Percentiles rank a stretch among this genome's conserved stretches.
These are phyloP conservation scores for Tylopilus sp. DNA, from an alignment of 768 basidiomycete genomes.

Conservation along the genomic window DNA sequence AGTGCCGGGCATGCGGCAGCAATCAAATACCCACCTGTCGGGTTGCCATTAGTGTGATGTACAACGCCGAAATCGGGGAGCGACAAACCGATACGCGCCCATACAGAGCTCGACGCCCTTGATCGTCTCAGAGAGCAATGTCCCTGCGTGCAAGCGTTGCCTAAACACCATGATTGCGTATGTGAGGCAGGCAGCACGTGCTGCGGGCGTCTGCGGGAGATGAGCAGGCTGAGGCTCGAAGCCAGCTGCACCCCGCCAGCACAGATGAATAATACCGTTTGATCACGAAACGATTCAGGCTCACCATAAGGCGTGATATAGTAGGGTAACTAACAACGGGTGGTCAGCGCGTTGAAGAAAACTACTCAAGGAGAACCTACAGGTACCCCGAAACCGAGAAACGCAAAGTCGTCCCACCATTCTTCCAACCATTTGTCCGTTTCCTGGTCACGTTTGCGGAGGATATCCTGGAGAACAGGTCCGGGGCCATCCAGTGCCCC, in stretches of 20 bases:
- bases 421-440: too few relatives aligned
- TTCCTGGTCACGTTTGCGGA: slow-evolving; percentile 52
- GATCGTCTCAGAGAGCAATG: slow-evolving; percentile 57
- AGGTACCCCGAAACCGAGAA: slow-evolving; percentile 82
- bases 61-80: neutral
- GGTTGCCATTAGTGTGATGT: neutral
- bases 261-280: slow-evolving; percentile 4
- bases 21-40: slow-evolving; percentile 87
- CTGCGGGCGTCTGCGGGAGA: slow-evolving; percentile 51
- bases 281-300: slow-evolving; percentile 15
- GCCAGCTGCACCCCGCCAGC: slow-evolving; percentile 60
- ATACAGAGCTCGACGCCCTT: slow-evolving; percentile 76
- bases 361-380: slow-evolving; percentile 38
- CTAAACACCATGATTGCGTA: slow-evolving; percentile 75
- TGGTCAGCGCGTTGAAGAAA: slow-evolving; percentile 4
- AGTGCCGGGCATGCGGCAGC: slow-evolving; percentile 75
- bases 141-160: slow-evolving; percentile 60
- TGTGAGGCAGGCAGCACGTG: slow-evolving; percentile 71
- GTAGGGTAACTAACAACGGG: slow-evolving; percentile 18
- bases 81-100: slow-evolving; percentile 74
- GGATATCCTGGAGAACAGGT: slow-evolving; percentile 57
- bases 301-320: slow-evolving; percentile 90
- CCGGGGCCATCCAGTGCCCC: slow-evolving; percentile 39
- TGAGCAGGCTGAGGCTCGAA: slow-evolving; percentile 66
- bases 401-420: slow-evolving; percentile 94